Evolutionary conservation across 192 early-diverging fungal species (phyloP), one percentile per base, ranked within the genome.

Genomic region (Blastocladiella britannica): DNA sequence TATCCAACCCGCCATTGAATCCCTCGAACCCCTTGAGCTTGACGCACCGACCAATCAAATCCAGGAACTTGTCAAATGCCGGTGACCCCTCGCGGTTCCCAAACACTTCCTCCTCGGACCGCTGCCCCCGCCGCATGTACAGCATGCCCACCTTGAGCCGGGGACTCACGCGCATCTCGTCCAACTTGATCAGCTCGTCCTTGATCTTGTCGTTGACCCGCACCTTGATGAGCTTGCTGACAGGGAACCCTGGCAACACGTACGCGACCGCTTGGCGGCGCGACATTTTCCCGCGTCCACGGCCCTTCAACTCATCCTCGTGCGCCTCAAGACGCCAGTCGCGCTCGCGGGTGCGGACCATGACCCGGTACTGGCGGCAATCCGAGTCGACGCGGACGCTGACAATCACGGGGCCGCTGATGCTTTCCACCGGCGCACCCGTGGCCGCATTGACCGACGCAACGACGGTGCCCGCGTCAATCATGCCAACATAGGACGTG

Each of bases 1-100:
- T 61, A 56, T 75, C 73, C 8, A 75, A 58, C 26, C 73, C 73
- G 9, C 59, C 73, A 5, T 59, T 24, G 37, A 65, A 75, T 22
- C 73, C 73, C 5, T 37, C 47, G 60, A 64, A 73, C 7, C 60
- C 62, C 28, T 56, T 53, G 25, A 75, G 61, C 22, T 54, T 53
- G 23, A 67, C 53, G 5, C 31, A 54, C 27, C 60, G 56, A 15
- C 73, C 73, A 4, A 75, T n/a, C 25, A 52, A 25, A 0, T 6
- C 12, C 9, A 75, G 51, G 53, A 75, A 76, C 28, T 18, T 56
- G 12, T 71, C 58, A 28, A 72, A 72, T 8, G 55, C 37, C 27
- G 29, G 57, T n/a, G 20, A 57, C 26, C 15, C 12, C 37, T 15
- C 64, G 67, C 72, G 72, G 57, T 74, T 74, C 37, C 60, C 31